Base-by-base conservation (phyloP, 352 stramenopile species). In the Pythium chondricola region DNA sequence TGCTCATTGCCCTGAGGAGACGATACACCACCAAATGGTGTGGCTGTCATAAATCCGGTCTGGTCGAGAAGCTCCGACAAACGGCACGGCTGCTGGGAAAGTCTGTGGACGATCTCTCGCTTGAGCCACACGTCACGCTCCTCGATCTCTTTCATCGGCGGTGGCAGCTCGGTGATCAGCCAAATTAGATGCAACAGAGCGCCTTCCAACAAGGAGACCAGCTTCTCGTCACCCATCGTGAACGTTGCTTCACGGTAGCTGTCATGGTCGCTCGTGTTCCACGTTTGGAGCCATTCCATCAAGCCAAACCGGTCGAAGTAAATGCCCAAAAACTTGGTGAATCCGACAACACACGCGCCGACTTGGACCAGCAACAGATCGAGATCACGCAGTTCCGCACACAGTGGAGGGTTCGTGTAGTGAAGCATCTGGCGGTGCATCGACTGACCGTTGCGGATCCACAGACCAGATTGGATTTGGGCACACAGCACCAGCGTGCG, bases 91-190 rank as follows among this genome's bases (percentile, higher is more conserved):
- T 87, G 67, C 45, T 86, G 67, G 16, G 73, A 76, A 21, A 96
- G 48, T 1, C 80, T 69, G 61, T 97, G 88, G 4, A 97, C 73
- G 39, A 97, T 74, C 48, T 97, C 85, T 17, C 88, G 70, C 8
- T 85, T 77, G 29, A 97, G 67, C 26, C 83, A 74, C 14, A 62
- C 74, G 30, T 85, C 79, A 27, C 57, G 58, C 27, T 73, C 58
- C 31, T 88, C 62, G 44, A 89, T 85, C 14, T 65, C 69, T 26
- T 83, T 63, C 14, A 79, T 60, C 4, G 78, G 73, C 3, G 75
- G 71, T 7, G 81, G 86, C 4, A 95, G 51, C 58, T 97, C 85
- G 1, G 85, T 95, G 10, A 88, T 56, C 36, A 95, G 77, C 78
- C 84, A 92, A 43, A 93, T 85, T 17, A 97, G 47, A 53, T 92